phyloP scores from a whole-genome alignment of 352 stramenopile genomes.

The Phytophthora ramorum region DNA sequence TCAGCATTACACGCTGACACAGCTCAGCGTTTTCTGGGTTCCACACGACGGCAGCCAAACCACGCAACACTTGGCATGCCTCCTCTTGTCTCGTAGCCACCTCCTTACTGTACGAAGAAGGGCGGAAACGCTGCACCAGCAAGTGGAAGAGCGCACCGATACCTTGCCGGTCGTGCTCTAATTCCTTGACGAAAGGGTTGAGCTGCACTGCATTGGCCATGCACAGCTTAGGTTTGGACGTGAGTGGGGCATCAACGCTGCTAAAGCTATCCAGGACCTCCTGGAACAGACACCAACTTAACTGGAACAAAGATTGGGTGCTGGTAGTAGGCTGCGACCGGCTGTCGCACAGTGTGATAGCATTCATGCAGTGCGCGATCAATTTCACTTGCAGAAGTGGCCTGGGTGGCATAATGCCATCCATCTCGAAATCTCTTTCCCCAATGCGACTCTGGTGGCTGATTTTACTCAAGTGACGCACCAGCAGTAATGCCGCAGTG shows the following conservation, averaged over 20 bases:
- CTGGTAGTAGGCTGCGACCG: slow-evolving; percentile 10
- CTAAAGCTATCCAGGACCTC: slow-evolving; percentile 61
- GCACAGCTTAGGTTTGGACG: slow-evolving; percentile 40
- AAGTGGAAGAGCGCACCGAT: slow-evolving; percentile 62
- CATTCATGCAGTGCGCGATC: slow-evolving; percentile 60
- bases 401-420: slow-evolving; percentile 18
- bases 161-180: slow-evolving; percentile 63
- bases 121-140: slow-evolving; percentile 58
- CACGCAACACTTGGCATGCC: slow-evolving; percentile 51
- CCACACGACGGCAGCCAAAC: slow-evolving; percentile 60
- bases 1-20: slow-evolving; percentile 58
- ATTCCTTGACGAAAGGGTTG: slow-evolving; percentile 47
- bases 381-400: slow-evolving; percentile 57
- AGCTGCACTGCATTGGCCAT: slow-evolving; percentile 47
- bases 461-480: slow-evolving; percentile 55
- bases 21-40: slow-evolving; percentile 56
- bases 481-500: slow-evolving; percentile 56
- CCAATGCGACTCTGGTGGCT: background rate
- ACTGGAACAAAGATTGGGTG: slow-evolving; percentile 51
- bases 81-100: slow-evolving; percentile 42
- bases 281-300: slow-evolving; percentile 73
- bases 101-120: slow-evolving; percentile 28
- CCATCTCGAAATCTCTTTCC: slow-evolving; percentile 26
- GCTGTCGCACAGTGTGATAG: slow-evolving; percentile 51
- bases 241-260: slow-evolving; percentile 2